Percentiles rank a stretch among this genome's conserved stretches.
phyloP scores from a whole-genome alignment of 1,284 basidiomycete species.

The Sanghuangporus baumii region DNA sequence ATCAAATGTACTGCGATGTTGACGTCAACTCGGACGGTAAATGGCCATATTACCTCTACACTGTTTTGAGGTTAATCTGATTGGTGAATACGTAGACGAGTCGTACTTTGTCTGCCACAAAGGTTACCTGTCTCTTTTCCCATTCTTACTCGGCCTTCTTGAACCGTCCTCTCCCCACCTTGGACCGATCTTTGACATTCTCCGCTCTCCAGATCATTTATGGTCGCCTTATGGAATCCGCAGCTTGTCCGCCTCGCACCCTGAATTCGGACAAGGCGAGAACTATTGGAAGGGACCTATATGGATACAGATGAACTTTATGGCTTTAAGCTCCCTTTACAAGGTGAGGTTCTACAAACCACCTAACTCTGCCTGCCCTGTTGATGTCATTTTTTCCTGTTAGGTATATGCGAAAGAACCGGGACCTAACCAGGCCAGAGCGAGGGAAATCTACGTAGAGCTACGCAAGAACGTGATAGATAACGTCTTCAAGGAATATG shows the following conservation, averaged over 20 bases:
- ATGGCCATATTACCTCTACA: constrained; percentile 14
- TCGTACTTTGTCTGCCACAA: constrained; percentile 86
- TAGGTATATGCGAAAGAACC: constrained; percentile 73
- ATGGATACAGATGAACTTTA: constrained; percentile 96
- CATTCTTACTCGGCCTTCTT: constrained; percentile 79
- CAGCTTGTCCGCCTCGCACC: constrained; percentile 78
- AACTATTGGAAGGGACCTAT: constrained; percentile 97
- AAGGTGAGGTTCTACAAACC: constrained; percentile 39
- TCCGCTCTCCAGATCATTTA: constrained; percentile 75
- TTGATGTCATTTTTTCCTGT: not conserved
- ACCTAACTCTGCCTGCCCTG: constrained; percentile 14
- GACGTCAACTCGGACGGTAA: constrained; percentile 79
- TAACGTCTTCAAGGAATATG: constrained; percentile 89
- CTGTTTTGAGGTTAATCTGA: not conserved
- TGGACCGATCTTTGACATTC: constrained; percentile 70
- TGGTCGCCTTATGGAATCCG: constrained; percentile 91
- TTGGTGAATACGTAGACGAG: constrained; percentile 54
- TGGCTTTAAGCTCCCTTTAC: constrained; percentile 73
- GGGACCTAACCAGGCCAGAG: constrained; percentile 77
- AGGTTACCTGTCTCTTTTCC: constrained; percentile 92
- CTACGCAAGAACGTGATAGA: constrained; percentile 78
- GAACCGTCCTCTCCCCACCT: constrained; percentile 73
- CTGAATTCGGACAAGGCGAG: constrained; percentile 86
- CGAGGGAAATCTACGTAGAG: constrained; percentile 73
- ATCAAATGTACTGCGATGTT: constrained; percentile 91